phyloP scores from a whole-genome alignment of 2,329 filamentous ascomycete species.

The Epichloe sp. region DNA sequence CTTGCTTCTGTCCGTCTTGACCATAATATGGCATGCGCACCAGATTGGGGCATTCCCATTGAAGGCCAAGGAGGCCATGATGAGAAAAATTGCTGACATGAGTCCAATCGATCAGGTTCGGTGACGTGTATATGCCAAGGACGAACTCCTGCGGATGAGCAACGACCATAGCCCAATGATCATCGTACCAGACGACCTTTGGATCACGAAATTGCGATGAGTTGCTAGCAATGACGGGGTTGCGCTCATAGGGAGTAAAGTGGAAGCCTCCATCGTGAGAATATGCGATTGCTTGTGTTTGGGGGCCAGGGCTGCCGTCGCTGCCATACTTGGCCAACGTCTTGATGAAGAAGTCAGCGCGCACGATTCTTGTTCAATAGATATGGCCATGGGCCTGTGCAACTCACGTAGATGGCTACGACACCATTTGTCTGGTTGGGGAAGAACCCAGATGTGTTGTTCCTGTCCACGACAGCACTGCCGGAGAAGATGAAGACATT shows the following conservation, averaged over 20 bases:
- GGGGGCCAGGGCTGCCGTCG: slow-evolving; percentile 9
- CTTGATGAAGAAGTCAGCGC: slow-evolving; percentile 7
- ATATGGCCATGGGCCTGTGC: too few species aligned
- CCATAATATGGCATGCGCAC: slow-evolving; percentile 36
- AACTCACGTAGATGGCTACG: slow-evolving; percentile 33
- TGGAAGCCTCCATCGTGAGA: slow-evolving; percentile 48
- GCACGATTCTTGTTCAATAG: neutral
- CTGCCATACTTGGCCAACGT: slow-evolving; percentile 9
- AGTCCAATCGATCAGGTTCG: slow-evolving; percentile 45
- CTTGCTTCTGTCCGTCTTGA: slow-evolving; percentile 12
- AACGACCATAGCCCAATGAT: slow-evolving; percentile 45
- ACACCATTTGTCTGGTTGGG: slow-evolving; percentile 45
- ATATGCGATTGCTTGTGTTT: slow-evolving; percentile 49
- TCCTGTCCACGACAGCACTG: slow-evolving; percentile 43
- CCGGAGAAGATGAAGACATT: slow-evolving; percentile 37
- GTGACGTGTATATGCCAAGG: slow-evolving; percentile 48
- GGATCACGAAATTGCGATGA: slow-evolving; percentile 50
- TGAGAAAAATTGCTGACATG: slow-evolving; percentile 38
- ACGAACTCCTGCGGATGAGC: slow-evolving; percentile 38
- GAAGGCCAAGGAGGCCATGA: slow-evolving; percentile 36
- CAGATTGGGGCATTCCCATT: slow-evolving; percentile 53
- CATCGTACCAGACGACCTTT: slow-evolving; percentile 46
- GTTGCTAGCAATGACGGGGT: slow-evolving; percentile 45
- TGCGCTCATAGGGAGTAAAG: slow-evolving; percentile 44
- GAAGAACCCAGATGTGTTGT: slow-evolving; percentile 56